These are phyloP conservation scores for Voacanga thouarsii DNA, from an alignment of 257 asterid genomes.

Conservation along the genomic window DNA sequence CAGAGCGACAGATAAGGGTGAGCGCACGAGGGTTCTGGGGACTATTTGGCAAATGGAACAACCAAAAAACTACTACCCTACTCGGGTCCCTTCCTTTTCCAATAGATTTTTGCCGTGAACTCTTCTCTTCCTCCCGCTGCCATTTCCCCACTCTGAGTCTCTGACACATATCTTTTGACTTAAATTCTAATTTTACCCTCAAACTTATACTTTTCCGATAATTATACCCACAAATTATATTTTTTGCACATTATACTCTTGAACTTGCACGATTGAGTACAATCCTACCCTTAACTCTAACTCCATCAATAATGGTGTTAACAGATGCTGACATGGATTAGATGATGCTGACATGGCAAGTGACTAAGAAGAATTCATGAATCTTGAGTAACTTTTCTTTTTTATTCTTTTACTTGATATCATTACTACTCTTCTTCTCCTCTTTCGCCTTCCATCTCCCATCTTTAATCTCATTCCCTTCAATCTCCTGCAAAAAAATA, in stretches of 20 bases:
- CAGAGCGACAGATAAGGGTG: slow-evolving; percentile 29
- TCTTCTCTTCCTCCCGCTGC: not conserved
- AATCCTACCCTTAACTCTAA: too few species aligned
- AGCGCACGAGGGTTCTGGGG: slow-evolving; percentile 43
- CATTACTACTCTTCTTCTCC: slow-evolving; percentile 26
- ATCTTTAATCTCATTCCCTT: slow-evolving; percentile 20
- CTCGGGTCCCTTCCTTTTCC: not conserved
- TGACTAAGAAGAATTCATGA: slow-evolving; percentile 26
- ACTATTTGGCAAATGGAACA: slow-evolving; percentile 16
- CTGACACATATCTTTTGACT: too few species aligned
- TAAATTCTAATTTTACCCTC: too few species aligned
- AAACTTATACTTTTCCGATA: too few species aligned
- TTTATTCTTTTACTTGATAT: slow-evolving; percentile 43
- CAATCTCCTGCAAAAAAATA: slow-evolving; percentile 35
- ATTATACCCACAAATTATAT: too few species aligned
- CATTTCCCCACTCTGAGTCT: not conserved
- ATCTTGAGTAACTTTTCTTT: slow-evolving; percentile 21
- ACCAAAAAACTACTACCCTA: slow-evolving; percentile 26
- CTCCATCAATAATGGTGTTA: too few species aligned
- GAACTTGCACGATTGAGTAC: too few species aligned
- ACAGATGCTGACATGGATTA: too few species aligned
- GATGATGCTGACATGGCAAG: too few species aligned
- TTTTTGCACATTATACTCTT: too few species aligned
- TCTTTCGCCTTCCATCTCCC: slow-evolving; percentile 29
- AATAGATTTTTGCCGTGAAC: slow-evolving; percentile 11